Percentiles rank a stretch among this genome's conserved stretches.
Evolutionary conservation across 257 asterid species (phyloP).

Genomic region (Capsicum chinense): DNA sequence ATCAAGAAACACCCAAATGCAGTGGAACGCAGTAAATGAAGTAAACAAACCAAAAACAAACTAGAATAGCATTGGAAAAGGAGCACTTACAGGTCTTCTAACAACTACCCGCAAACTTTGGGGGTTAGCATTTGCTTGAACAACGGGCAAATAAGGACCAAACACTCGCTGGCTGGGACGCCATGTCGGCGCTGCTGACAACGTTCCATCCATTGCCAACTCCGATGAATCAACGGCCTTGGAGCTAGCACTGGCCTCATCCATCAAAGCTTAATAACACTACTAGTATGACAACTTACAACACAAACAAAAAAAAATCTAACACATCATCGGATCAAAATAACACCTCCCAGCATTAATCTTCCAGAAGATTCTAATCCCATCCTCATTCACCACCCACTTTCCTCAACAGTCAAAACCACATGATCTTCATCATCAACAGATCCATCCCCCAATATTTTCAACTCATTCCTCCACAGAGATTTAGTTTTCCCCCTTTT

Average conservation of each 20-base stretch:
- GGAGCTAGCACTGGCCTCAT: constrained; percentile 49
- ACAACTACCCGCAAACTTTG: constrained; percentile 68
- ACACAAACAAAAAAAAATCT: constrained; percentile 20
- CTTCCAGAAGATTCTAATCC: constrained; percentile 97
- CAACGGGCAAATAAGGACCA: constrained; percentile 54
- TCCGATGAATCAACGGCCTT: constrained; percentile 24
- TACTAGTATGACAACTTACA: constrained; percentile 6
- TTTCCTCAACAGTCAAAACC: constrained; percentile 36
- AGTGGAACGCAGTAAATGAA: constrained; percentile 7
- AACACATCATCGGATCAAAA: constrained; percentile 32
- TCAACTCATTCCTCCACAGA: background rate
- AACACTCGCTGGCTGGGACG: constrained; percentile 75
- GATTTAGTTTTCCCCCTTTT: background rate
- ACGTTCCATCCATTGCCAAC: constrained; percentile 36
- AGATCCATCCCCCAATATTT: constrained; percentile 44
- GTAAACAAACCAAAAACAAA: background rate
- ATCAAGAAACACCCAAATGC: constrained; percentile 13
- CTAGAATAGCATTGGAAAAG: background rate
- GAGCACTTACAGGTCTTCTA: constrained; percentile 81
- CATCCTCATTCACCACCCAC: constrained; percentile 77
- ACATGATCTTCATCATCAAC: constrained; percentile 31
- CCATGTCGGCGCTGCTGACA: constrained; percentile 59
- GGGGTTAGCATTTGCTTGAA: constrained; percentile 53
- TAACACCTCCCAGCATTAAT: constrained; percentile 34
- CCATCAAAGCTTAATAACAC: constrained; percentile 51